Conservation (phyloP, 495 filamentous ascomycete genomes). For the Tuber melanosporum region DNA sequence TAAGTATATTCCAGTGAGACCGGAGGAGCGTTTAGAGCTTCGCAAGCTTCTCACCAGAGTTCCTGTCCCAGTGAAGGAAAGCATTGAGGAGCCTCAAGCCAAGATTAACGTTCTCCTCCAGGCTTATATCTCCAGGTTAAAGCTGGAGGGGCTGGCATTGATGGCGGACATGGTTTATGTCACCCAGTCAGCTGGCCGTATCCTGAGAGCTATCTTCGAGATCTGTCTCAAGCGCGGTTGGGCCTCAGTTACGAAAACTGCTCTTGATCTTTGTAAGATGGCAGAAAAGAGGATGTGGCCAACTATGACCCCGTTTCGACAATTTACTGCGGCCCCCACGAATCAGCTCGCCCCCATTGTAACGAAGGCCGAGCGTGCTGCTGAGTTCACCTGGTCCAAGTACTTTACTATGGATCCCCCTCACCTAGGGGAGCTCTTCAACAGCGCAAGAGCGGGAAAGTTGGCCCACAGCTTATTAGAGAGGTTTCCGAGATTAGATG, state of each 20-base stretch:
- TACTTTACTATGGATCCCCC: slow-evolving; percentile 96
- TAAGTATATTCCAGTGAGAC: slow-evolving; percentile 96
- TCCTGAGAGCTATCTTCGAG: slow-evolving; percentile 91
- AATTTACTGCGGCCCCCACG: slow-evolving; percentile 69
- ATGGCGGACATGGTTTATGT: slow-evolving; percentile 99
- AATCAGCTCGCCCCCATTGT: slow-evolving; percentile 61
- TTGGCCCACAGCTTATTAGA: slow-evolving; percentile 76
- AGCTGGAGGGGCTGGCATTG: slow-evolving; percentile 85
- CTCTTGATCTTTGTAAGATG: slow-evolving; percentile 96
- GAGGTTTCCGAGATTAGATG: slow-evolving; percentile 87
- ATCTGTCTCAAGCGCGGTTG: slow-evolving; percentile 94
- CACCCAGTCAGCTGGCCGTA: slow-evolving; percentile 93
- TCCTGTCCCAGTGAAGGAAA: slow-evolving; percentile 94
- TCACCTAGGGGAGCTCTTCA: slow-evolving; percentile 87
- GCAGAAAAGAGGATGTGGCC: slow-evolving; percentile 99
- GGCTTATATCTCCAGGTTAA: slow-evolving; percentile 90
- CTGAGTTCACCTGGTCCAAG: slow-evolving; percentile 85
- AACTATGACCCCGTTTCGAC: slow-evolving; percentile 89
- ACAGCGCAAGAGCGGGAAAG: slow-evolving; percentile 69
- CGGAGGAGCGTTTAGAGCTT: slow-evolving; percentile 95
- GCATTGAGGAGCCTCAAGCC: slow-evolving; percentile 89
- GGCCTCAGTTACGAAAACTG: slow-evolving; percentile 86
- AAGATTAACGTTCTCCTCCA: slow-evolving; percentile 99
- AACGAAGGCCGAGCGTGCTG: slow-evolving; percentile 85
- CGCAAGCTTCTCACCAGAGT: slow-evolving; percentile 84